phyloP scores from a whole-genome alignment of 306 rosid species.

The Glycyrrhiza uralensis region DNA sequence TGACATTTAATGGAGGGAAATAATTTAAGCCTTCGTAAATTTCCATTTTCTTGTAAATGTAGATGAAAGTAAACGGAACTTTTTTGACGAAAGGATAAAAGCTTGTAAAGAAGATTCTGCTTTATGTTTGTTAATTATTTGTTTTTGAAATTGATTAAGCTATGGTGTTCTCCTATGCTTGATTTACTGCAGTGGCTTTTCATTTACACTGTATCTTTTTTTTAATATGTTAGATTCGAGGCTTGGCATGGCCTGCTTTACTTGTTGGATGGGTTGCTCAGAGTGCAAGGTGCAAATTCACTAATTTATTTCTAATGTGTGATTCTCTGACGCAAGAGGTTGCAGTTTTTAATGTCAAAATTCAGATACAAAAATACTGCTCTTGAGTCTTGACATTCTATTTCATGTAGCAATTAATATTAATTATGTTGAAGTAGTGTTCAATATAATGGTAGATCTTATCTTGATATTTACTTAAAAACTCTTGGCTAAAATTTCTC shows the following conservation, averaged over 20 bases:
- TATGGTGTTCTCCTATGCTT: constrained; percentile 13
- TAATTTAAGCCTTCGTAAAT: constrained; percentile 16
- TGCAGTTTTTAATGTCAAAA: constrained; percentile 13
- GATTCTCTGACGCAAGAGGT: constrained; percentile 10
- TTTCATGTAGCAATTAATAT: constrained; percentile 4
- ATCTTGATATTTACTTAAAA: neutral
- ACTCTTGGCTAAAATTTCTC: neutral
- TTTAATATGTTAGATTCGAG: constrained; percentile 48
- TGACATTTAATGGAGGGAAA: neutral
- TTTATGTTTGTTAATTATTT: neutral
- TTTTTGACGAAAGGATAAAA: neutral
- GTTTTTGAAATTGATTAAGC: constrained; percentile 17
- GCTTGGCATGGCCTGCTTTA: constrained; percentile 72
- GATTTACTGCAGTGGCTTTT: constrained; percentile 6
- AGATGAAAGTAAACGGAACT: neutral
- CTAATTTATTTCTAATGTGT: constrained; percentile 20
- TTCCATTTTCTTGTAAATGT: neutral
- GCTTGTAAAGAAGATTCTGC: constrained; percentile 3
- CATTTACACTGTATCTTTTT: neutral
- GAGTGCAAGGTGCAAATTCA: constrained; percentile 56
- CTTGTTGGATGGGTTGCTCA: constrained; percentile 72
- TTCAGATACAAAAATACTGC: neutral
- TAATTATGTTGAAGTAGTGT: neutral
- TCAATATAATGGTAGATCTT: constrained; percentile 11
- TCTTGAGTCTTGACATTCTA: constrained; percentile 1